These are phyloP conservation scores for Fonsecaea monophora DNA, from an alignment of 2,329 filamentous ascomycete species.

Conservation along the genomic window DNA sequence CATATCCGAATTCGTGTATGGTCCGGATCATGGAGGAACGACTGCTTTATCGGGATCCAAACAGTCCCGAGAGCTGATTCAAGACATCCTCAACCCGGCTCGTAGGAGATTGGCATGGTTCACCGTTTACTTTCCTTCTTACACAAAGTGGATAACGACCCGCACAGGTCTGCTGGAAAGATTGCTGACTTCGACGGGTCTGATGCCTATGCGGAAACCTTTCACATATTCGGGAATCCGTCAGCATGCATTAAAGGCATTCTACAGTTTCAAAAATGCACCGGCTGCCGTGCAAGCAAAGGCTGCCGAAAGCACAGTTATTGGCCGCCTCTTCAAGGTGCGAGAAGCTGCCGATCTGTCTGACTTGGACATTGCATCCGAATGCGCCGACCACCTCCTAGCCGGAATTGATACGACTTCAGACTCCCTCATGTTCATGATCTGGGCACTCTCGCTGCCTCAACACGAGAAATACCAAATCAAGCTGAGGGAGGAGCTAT, in stretches of 20 bases:
- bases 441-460: conserved; percentile 59
- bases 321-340: conserved; percentile 37
- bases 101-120: conserved; percentile 59
- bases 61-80: conserved; percentile 51
- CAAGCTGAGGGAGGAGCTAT: conserved; percentile 54
- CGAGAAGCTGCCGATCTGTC: conserved; percentile 44
- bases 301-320: conserved; percentile 35
- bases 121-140: conserved; percentile 53
- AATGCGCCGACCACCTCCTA: conserved; percentile 61
- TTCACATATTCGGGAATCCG: conserved; percentile 61
- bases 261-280: conserved; percentile 42
- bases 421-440: conserved; percentile 59
- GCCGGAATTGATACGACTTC: conserved; percentile 62
- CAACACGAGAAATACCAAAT: conserved; percentile 52
- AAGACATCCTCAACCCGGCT: conserved; percentile 58
- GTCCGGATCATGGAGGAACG: conserved; percentile 52
- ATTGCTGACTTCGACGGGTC: conserved; percentile 43
- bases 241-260: conserved; percentile 50
- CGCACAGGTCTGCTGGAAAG: conserved; percentile 49
- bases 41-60: conserved; percentile 50
- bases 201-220: conserved; percentile 60
- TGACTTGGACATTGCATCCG: conserved; percentile 59
- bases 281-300: conserved; percentile 41
- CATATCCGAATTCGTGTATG: conserved; percentile 62
- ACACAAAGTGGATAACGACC: conserved; percentile 59